These are phyloP conservation scores for Tricholoma furcatifolium DNA, from an alignment of 768 basidiomycete species.

Conservation along the genomic window DNA sequence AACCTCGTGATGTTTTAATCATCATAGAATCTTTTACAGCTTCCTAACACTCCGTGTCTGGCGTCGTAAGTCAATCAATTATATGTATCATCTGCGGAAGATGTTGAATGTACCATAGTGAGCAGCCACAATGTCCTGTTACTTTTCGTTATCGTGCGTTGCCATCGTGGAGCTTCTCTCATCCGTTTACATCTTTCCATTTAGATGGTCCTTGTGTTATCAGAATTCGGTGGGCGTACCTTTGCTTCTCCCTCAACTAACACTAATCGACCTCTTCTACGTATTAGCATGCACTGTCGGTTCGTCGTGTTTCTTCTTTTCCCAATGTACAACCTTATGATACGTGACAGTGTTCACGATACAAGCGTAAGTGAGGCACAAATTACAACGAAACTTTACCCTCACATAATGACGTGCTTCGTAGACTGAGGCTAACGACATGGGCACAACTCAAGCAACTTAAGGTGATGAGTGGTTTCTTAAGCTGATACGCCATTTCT, in stretches of 20 bases:
- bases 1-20: background rate
- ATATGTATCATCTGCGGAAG: background rate
- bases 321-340: slow-evolving; percentile 1
- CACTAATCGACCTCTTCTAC: background rate
- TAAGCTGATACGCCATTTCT: slow-evolving; percentile 5
- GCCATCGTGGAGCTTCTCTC: background rate
- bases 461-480: slow-evolving; percentile 33
- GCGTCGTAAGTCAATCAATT: slow-evolving; percentile 33
- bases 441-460: slow-evolving; percentile 42
- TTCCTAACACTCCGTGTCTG: slow-evolving; percentile 44
- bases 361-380: slow-evolving; percentile 36
- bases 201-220: slow-evolving; percentile 43
- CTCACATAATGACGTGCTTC: slow-evolving; percentile 8
- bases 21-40: slow-evolving; percentile 19
- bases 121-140: slow-evolving; percentile 46
- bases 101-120: slow-evolving; percentile 31
- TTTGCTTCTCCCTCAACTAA: background rate
- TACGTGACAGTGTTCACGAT: slow-evolving; percentile 40
- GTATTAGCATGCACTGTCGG: slow-evolving; percentile 39
- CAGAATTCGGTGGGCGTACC: slow-evolving; percentile 45
- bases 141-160: slow-evolving; percentile 40
- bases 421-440: slow-evolving; percentile 41
- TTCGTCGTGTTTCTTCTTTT: slow-evolving; percentile 21
- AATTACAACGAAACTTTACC: background rate
- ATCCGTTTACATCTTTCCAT: background rate